phyloP scores from a whole-genome alignment of 768 basidiomycete genomes.

The Mycena metata region DNA sequence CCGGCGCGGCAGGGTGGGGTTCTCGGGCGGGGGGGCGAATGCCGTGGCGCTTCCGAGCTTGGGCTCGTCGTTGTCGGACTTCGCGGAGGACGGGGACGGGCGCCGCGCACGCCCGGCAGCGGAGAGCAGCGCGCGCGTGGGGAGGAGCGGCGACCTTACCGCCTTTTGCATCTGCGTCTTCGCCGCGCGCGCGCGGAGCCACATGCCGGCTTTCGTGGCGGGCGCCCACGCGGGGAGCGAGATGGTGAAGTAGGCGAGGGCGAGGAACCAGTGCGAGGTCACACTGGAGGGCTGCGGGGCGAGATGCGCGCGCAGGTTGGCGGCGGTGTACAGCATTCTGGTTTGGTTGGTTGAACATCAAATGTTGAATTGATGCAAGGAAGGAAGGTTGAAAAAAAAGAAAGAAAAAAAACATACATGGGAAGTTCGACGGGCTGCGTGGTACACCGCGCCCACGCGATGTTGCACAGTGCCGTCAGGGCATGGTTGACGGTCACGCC shows the following conservation, averaged over 20 bases:
- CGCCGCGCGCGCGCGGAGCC: constrained; percentile 68
- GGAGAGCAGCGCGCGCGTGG: too few species aligned
- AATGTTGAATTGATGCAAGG: too few species aligned
- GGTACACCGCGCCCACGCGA: constrained; percentile 63
- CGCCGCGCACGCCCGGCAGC: too few species aligned
- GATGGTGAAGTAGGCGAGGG: constrained; percentile 75
- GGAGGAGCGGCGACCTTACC: too few species aligned
- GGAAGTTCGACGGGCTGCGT: constrained; percentile 44
- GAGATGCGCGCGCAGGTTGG: constrained; percentile 71
- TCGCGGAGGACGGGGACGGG: too few species aligned
- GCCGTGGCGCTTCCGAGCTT: too few species aligned
- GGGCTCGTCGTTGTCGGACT: too few species aligned
- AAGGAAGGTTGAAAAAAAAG: too few species aligned
- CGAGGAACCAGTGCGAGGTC: constrained; percentile 73
- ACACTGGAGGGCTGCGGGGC: constrained; percentile 46
- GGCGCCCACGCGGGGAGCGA: constrained; percentile 73
- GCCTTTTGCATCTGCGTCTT: constrained; percentile 67
- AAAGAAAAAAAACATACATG: constrained; percentile 35
- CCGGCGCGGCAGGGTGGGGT: constrained; percentile 11
- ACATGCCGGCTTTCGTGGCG: constrained; percentile 59
- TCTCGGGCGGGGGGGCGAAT: constrained; percentile 46
- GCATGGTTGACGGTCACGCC: constrained; percentile 74
- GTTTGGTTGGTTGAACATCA: too few species aligned
- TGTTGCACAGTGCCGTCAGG: constrained; percentile 68
- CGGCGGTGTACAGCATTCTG: constrained; percentile 78